phyloP scores from a whole-genome alignment of 768 basidiomycete genomes.

The Agrocybe chaxingu region DNA sequence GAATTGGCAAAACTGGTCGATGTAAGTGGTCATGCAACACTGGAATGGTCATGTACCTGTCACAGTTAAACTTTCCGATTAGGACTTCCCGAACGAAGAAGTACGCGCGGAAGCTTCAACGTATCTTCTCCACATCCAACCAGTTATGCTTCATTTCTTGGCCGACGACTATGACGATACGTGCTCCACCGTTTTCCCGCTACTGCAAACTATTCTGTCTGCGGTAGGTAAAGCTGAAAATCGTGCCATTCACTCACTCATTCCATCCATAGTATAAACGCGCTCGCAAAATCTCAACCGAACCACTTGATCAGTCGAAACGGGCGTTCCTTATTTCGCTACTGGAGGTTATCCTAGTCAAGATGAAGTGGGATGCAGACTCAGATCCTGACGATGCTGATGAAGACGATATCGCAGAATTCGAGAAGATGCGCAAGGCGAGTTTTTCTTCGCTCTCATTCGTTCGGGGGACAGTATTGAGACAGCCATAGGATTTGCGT shows the following conservation, averaged over 20 bases:
- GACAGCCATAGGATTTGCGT: conserved; percentile 65
- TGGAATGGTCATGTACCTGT: conserved; percentile 11
- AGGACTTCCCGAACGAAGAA: conserved; percentile 63
- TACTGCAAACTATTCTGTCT: conserved; percentile 71
- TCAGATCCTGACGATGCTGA: conserved; percentile 81
- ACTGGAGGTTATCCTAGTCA: conserved; percentile 74
- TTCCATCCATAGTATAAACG: conserved; percentile 69
- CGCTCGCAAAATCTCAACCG: conserved; percentile 54
- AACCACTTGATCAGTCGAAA: conserved; percentile 61
- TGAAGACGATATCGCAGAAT: conserved; percentile 81
- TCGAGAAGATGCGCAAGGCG: conserved; percentile 85
- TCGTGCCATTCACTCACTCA: too few relatives aligned
- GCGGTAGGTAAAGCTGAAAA: conserved; percentile 47
- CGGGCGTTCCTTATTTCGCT: conserved; percentile 76
- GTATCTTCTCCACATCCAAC: conserved; percentile 66
- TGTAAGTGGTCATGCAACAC: conserved; percentile 39
- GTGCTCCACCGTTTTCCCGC: conserved; percentile 77
- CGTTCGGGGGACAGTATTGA: conserved; percentile 8
- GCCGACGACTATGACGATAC: conserved; percentile 91
- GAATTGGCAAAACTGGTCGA: conserved; percentile 86
- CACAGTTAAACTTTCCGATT: conserved; percentile 2
- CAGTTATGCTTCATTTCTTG: conserved; percentile 84
- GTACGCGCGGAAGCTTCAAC: conserved; percentile 61
- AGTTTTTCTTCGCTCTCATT: conserved; percentile 10
- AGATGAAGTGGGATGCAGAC: conserved; percentile 88